Base-by-base conservation (phyloP, 176 grass and related monocot species). In the Stipa capillata region DNA sequence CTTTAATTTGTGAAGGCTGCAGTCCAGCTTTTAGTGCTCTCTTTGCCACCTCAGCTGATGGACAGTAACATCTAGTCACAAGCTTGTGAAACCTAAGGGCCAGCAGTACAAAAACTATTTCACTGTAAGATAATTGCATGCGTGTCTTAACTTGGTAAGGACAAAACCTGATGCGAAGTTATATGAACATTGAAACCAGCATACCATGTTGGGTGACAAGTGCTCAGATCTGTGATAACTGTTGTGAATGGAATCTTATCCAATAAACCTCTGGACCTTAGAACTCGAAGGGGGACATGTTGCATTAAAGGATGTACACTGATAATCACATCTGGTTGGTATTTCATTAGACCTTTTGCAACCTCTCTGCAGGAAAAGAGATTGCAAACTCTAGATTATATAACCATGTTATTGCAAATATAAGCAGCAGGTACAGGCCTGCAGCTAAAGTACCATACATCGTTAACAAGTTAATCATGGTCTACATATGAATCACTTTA, bases 241-340 rank as follows among this genome's bases (percentile, higher is more conserved):
- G 96, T 99, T 50, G 96, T 95, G 62, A 99, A 99, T 61, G 93
- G 90, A 65, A 99, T 99, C 84, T 99, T 99, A 72, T 99, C 86
- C 72, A 99, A 78, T 45, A 99, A 82, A 42, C 96, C 96, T 89
- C 83, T 99, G 14, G 90, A 74, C 74, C 88, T 92, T 10, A 99
- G 75, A 64, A 99, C 83, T 87, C 88, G 86, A 65, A 99, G 92
- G 31, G 96, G 96, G 33, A 99, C 96, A 69, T 99, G 96, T 83
- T 99, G 96, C 96, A 99, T 99, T 65, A 99, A 85, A 56, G 96
- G 96, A 89, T 99, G 96, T 54, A 99, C 96, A 81, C 96, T 99
- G 76, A 99, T 99, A 75, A 99, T 99, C 60, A 99, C 93, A 89
- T 99, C 92, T 25, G 96, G 96, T 65, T 99, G 92, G 78, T 99